Evolutionary conservation across 805 yeast species (phyloP), one percentile per base, ranked within the genome.

Genomic region (Brettanomyces bruxellensis): DNA sequence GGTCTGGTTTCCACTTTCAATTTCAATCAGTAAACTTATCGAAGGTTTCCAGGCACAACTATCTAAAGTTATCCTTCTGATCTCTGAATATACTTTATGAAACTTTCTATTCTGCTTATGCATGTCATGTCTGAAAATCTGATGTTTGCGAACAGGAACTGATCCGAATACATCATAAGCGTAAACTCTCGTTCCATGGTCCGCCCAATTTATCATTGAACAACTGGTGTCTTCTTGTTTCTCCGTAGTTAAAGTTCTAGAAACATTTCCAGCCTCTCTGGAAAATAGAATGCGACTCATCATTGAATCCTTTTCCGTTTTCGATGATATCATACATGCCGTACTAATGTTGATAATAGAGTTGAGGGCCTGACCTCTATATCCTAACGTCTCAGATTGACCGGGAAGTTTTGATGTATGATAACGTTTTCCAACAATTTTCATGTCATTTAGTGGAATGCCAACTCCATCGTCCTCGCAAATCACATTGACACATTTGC

Each of bases 401-500:
- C 53, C 56, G 8, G 32, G 32, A 3, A 76, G 40, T 53, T 83
- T 86, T 0, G 90, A 81, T 0, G 91, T 83, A 47, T 64, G 65
- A 55, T 76, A 67, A 18, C 71, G 62, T 12, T 51, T 43, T 0
- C 84, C 88, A 1, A 84, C 56, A 2, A 52, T 37, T 1, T 54
- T 62, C 43, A 85, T 55, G 41, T 81, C 81, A 0, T 55, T 67
- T 0, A 71, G 68, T 4, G 51, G 47, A 3, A 90, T 76, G 0
- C 97, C 97, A 2, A 22, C 25, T 0, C 97, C 97, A 59, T 90
- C 69, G 60, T 90, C 97, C 1, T 50, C 49, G 1, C 86, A 80
- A 23, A 65, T 56, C 5, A 73, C 52, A 1, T 64, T 53, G 0
- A 55, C 44, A 5, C 22, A 9, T 2, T 34, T 13, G 4, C 66